phyloP scores from a whole-genome alignment of 2,329 filamentous ascomycete genomes.

The Monosporascus sp. region DNA sequence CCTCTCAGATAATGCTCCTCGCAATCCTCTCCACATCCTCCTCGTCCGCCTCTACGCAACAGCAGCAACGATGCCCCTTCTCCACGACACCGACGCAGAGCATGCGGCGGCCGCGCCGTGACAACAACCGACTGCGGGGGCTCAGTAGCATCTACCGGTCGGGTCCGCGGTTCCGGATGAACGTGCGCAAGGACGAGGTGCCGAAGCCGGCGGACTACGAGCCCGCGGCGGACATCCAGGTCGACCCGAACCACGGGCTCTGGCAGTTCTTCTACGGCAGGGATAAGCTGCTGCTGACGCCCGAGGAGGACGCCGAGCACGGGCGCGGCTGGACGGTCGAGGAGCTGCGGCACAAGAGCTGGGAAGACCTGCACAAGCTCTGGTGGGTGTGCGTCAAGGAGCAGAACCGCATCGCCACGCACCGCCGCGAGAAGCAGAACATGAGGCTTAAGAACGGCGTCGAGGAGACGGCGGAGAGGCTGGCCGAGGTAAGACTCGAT shows the following conservation, averaged over 20 bases:
- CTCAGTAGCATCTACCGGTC: constrained; percentile 76
- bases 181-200: constrained; percentile 64
- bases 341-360: constrained; percentile 84
- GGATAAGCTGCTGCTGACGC: constrained; percentile 63
- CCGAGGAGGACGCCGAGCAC: constrained; percentile 64
- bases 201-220: constrained; percentile 66
- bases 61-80: constrained; percentile 22
- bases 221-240: constrained; percentile 42
- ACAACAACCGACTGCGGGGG: constrained; percentile 75
- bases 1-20: constrained; percentile 9
- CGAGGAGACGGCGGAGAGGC: constrained; percentile 57
- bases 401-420: constrained; percentile 81
- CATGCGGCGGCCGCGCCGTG: constrained; percentile 41
- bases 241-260: constrained; percentile 74
- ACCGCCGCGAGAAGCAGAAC: constrained; percentile 61
- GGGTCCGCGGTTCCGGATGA: constrained; percentile 68
- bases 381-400: constrained; percentile 96
- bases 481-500: constrained; percentile 52
- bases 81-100: constrained; percentile 25
- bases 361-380: constrained; percentile 85
- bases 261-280: constrained; percentile 84
- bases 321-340: constrained; percentile 79
- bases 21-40: constrained; percentile 7
- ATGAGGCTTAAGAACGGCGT: constrained; percentile 69
- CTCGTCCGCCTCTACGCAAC: background rate